Evolutionary conservation across 176 grass and related monocot species (phyloP), one percentile per base, ranked within the genome.

Genomic region (Oryza australiensis): DNA sequence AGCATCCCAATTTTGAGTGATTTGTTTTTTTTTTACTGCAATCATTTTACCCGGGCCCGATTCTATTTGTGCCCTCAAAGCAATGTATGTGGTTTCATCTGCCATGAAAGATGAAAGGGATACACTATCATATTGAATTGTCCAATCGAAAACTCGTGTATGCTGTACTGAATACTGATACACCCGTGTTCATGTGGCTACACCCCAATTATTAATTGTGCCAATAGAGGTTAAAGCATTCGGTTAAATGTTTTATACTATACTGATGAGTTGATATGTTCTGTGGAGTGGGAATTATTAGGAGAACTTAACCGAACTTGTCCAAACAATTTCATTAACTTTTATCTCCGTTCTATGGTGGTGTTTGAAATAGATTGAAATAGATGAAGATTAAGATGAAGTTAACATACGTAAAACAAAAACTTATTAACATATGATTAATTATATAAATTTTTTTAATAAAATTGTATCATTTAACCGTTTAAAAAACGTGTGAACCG

Each of bases 1-100:
- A 66, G 55, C 43, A 45, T 60, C 66, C 72, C 42, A 73, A 26
- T 78, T 86, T 86, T 89, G 53, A 77, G 42, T 82, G 66, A 9
- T 72, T 86, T 22, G 3, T 16, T 37, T 2, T 48, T 59, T 70
- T 57, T 72, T 42, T 55, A 57, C 3, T 2, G 43, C 14, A 59
- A 16, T 23, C 42, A 5, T 41, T 80, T 74, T 75, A 32, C 38
- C 41, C 62, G 7, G 49, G 70, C n/a, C 28, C 1, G 26, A 46
- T 69, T 84, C 29, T 16, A 32, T 75, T 81, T 40, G 34, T 34
- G 26, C 33, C 55, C 70, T 0, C 48, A 22, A 60, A 80, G 49
- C 3, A 16, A 26, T 88, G 45, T 68, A 40, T 74, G 68, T 73
- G 20, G 14, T 57, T 24, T 71, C 15, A 64, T 64, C 4, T 26